A percentile compares a stretch with the other conserved stretches of the same genome.
phyloP scores from a whole-genome alignment of 2,329 filamentous ascomycete genomes.

The Lasiodiplodia sp. region DNA sequence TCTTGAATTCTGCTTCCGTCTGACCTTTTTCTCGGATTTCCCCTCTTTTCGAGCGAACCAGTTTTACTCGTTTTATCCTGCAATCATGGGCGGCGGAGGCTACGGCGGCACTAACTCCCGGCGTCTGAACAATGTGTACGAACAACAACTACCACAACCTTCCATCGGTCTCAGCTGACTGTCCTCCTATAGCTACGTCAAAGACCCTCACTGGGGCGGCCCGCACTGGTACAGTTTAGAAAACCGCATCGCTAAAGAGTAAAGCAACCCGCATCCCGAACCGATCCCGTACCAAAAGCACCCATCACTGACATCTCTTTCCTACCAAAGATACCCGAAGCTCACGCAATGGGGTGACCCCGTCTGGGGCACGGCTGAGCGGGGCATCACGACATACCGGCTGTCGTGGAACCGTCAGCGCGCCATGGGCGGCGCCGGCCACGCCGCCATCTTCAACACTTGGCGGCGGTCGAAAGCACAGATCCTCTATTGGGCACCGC shows the following conservation, averaged over 20 bases:
- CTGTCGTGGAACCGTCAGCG: slow-evolving; percentile 88
- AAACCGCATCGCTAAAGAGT: slow-evolving; percentile 21
- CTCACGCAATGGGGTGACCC: slow-evolving; percentile 16
- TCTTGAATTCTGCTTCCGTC: not conserved
- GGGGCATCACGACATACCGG: slow-evolving; percentile 72
- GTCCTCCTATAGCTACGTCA: not conserved
- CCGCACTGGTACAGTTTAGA: slow-evolving; percentile 18
- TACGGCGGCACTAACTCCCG: not conserved
- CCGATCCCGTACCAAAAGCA: too few species aligned
- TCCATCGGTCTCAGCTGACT: not conserved
- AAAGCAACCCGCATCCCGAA: not conserved
- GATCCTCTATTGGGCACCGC: slow-evolving; percentile 86
- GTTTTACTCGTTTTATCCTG: not conserved
- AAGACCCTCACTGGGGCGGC: slow-evolving; percentile 11
- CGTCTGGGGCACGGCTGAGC: slow-evolving; percentile 50
- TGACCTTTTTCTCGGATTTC: not conserved
- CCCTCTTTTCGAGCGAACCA: not conserved
- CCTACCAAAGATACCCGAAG: not conserved
- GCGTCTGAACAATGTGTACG: slow-evolving; percentile 13
- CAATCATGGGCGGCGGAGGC: not conserved
- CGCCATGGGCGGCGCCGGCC: slow-evolving; percentile 76
- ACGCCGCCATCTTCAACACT: slow-evolving; percentile 93
- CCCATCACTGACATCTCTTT: not conserved
- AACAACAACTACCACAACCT: not conserved
- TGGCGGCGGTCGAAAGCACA: slow-evolving; percentile 86